Conservation (phyloP, 1,139 yeast species). For the Scheffersomyces segobiensis region DNA sequence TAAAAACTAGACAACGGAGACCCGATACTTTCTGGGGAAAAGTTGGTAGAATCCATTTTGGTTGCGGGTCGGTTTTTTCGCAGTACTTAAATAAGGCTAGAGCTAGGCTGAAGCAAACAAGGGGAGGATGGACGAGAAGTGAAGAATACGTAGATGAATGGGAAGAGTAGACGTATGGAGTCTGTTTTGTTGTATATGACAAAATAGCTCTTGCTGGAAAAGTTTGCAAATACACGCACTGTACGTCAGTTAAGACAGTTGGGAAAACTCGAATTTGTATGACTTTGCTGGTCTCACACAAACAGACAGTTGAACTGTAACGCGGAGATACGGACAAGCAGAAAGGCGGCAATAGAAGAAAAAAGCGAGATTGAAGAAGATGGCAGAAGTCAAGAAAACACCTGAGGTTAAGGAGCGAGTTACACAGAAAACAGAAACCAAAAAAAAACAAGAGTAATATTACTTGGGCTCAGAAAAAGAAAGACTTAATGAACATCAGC, state of each 20-base stretch:
- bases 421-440: not conserved
- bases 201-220: not conserved
- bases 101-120: not conserved
- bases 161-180: not conserved
- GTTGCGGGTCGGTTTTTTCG: slow-evolving; percentile 6
- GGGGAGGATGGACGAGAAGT: not conserved
- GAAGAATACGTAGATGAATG: not conserved
- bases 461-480: not conserved
- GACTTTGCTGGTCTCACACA: not conserved
- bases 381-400: not conserved
- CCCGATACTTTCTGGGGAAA: slow-evolving; percentile 1
- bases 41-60: not conserved
- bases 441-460: not conserved
- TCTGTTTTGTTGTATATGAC: not conserved
- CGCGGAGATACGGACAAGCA: not conserved
- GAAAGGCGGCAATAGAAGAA: not conserved
- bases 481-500: not conserved
- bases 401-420: not conserved
- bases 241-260: not conserved
- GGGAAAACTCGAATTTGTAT: not conserved
- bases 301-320: not conserved
- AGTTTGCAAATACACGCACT: not conserved
- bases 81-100: not conserved
- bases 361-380: not conserved
- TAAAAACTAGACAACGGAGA: not conserved